Evolutionary conservation across 169 alveolate genomes (phyloP), one percentile per base, ranked within the genome.

Genomic region (Plasmodium vivax): DNA sequence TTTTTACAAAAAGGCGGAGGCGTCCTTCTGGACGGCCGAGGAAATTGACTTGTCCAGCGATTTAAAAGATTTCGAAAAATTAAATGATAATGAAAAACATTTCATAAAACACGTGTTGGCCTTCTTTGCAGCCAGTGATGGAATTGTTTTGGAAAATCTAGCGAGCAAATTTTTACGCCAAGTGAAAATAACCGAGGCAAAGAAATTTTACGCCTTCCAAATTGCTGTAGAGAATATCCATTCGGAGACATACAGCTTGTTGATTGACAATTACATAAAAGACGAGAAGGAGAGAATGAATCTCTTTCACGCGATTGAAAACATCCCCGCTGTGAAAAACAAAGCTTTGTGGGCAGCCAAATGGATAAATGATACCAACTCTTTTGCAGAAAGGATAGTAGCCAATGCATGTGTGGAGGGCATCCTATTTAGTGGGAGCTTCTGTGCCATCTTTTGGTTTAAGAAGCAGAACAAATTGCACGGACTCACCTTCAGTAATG

Each of bases 381-480:
- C 98, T 73, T 99, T 98, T 94, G 99, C 99, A 30, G 99, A 98
- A 87, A 98, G 99, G 85, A 95, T 99, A 16, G 98, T 99, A 34
- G 99, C 99, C 8, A 98, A 97, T 93, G 98, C 99, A 12, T 98
- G 99, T 45, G 99, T 99, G 32, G 99, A 99, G 96, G 99, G 99
- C 10, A 98, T 99, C 58, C 96, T 99, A 96, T 99, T 99, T 95
- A 98, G 99, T 62, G 99, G 99, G 16, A 98, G 99, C 75, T 98
- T 98, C 95, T 99, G 99, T 95, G 99, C 99, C 23, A 99, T 99
- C 47, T 99, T 98, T 97, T 99, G 99, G 99, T 98, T 99, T 87
- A 99, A 99, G 96, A 99, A 99, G 96, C 98, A 99, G 36, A 99
- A 99, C 16, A 96, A 98, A 82, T 98, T 98, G 99, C 99, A 99